Evolutionary conservation across 2,329 filamentous ascomycete species (phyloP).

Genomic region (Fusarium caatingaense): DNA sequence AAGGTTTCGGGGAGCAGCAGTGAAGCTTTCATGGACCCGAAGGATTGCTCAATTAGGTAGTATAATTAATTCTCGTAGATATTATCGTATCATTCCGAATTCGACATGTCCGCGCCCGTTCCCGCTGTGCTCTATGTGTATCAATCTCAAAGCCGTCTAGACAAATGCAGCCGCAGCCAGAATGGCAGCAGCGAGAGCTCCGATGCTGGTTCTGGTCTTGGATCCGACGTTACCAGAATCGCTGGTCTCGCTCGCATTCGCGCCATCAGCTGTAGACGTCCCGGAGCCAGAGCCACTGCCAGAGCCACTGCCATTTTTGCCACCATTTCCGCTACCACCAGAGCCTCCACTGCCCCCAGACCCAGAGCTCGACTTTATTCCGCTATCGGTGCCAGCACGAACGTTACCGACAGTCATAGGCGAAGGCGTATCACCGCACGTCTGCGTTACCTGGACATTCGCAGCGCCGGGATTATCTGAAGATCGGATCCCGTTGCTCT

Average conservation of each 20-base stretch:
- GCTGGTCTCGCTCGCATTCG: conserved; percentile 15
- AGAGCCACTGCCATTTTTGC: not conserved
- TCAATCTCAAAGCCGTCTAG: not conserved
- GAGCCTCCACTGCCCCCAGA: conserved; percentile 18
- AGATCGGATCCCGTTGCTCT: conserved; percentile 27
- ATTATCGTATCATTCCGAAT: conserved; percentile 2
- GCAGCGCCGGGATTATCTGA: conserved; percentile 19
- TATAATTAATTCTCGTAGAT: conserved; percentile 11
- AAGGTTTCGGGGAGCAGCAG: rapidly evolving
- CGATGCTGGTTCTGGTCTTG: conserved; percentile 12
- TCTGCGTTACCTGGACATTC: conserved; percentile 30
- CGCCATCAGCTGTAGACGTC: conserved; percentile 10
- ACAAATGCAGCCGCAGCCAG: conserved; percentile 14
- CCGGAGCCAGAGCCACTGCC: not conserved
- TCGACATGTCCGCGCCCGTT: not conserved
- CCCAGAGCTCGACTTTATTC: conserved; percentile 22
- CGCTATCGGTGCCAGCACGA: conserved; percentile 25
- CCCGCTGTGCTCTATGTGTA: not conserved
- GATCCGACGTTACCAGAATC: conserved; percentile 18
- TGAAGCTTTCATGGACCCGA: not conserved
- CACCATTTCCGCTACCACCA: not conserved
- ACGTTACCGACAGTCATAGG: conserved; percentile 29
- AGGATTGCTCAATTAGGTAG: not conserved
- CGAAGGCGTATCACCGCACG: conserved; percentile 22
- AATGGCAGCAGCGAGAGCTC: conserved; percentile 22